Conservation (phyloP, 1,284 basidiomycete species). For the Neotropicomus parvogracilis region DNA sequence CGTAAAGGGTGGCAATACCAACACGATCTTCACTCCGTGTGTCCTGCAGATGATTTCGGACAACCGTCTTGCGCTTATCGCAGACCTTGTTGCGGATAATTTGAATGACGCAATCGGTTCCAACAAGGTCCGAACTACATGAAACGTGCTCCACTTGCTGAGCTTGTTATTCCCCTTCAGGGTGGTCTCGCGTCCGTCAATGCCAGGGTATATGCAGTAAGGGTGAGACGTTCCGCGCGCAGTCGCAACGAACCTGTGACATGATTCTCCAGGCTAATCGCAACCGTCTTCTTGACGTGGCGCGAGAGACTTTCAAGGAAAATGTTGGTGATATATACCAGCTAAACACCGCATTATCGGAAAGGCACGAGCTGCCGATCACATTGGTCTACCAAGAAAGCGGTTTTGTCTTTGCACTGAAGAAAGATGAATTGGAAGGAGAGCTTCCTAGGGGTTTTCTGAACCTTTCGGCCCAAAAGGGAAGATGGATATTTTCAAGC, state of each 20-base stretch:
- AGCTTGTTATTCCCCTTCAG: conserved; percentile 34
- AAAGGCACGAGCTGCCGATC: conserved; percentile 62
- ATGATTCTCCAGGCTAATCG: conserved; percentile 54
- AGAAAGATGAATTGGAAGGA: conserved; percentile 60
- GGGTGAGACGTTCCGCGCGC: conserved; percentile 37
- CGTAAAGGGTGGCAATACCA: neutral
- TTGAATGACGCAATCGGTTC: conserved; percentile 69
- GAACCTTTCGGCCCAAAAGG: conserved; percentile 64
- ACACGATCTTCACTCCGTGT: neutral
- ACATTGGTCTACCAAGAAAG: conserved; percentile 65
- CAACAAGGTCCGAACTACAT: conserved; percentile 46
- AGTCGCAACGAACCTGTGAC: neutral
- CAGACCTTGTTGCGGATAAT: conserved; percentile 52
- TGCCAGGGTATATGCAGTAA: conserved; percentile 81
- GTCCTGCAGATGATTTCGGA: conserved; percentile 64
- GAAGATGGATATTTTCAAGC: conserved; percentile 71
- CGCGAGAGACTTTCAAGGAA: conserved; percentile 88
- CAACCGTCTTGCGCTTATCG: conserved; percentile 61
- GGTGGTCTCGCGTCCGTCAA: conserved; percentile 68
- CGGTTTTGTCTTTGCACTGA: conserved; percentile 69
- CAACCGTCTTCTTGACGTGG: conserved; percentile 85
- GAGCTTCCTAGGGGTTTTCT: conserved; percentile 69
- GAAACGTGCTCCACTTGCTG: neutral
- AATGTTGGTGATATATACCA: conserved; percentile 82
- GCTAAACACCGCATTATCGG: conserved; percentile 54